A percentile compares a stretch with the other conserved stretches of the same genome.
phyloP scores from a whole-genome alignment of 2,329 filamentous ascomycete genomes.

The Botrytis byssoidea region DNA sequence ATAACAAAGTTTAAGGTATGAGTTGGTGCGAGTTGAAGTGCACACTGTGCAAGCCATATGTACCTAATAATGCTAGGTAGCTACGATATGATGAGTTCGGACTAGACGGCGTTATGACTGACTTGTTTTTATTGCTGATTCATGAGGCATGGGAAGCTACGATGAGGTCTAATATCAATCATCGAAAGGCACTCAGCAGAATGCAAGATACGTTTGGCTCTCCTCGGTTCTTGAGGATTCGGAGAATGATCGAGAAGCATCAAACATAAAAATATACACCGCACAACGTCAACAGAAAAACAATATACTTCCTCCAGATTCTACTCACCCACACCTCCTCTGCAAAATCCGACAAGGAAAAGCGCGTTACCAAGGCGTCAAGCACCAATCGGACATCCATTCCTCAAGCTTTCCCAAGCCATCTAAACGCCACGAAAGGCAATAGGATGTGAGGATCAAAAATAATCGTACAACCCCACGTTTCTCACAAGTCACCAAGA shows the following conservation, averaged over 20 bases:
- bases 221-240: too few relatives aligned
- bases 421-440: slow-evolving; percentile 9
- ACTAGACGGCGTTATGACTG: background rate
- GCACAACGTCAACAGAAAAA: background rate
- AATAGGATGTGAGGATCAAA: background rate
- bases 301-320: background rate
- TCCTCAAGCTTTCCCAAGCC: background rate
- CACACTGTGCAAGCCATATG: background rate
- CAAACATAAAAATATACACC: background rate
- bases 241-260: background rate
- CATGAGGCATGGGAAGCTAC: background rate
- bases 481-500: background rate
- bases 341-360: background rate
- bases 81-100: background rate
- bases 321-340: background rate
- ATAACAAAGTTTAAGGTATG: background rate
- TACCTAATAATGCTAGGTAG: background rate
- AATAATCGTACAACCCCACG: background rate
- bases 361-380: background rate
- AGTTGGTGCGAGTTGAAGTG: background rate
- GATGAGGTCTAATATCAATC: background rate
- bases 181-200: background rate
- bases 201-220: background rate
- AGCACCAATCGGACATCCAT: slow-evolving; percentile 2
- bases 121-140: background rate